phyloP scores from a whole-genome alignment of 2,329 filamentous ascomycete species.

The Botryotinia globosa region DNA sequence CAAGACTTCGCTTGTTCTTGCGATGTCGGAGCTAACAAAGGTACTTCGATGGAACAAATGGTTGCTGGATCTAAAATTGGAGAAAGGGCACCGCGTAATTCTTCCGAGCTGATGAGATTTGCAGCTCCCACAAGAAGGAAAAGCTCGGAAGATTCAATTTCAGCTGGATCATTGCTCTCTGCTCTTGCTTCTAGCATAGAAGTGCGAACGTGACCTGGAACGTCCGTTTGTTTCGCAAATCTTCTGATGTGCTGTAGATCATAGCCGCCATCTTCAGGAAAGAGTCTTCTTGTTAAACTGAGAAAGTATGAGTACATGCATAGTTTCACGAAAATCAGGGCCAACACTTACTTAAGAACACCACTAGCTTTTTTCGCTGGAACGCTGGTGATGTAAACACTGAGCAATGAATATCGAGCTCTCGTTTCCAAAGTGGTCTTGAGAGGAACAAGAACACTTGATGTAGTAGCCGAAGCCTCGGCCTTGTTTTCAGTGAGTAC shows the following conservation, averaged over 20 bases:
- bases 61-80: slow-evolving; percentile 49
- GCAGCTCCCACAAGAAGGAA: slow-evolving; percentile 52
- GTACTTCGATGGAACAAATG: slow-evolving; percentile 56
- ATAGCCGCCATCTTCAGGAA: slow-evolving; percentile 60
- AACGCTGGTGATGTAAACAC: slow-evolving; percentile 68
- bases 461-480: not conserved
- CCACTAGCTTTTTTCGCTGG: slow-evolving; percentile 70
- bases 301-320: slow-evolving; percentile 36
- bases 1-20: slow-evolving; percentile 71
- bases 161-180: slow-evolving; percentile 42
- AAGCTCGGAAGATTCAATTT: slow-evolving; percentile 42
- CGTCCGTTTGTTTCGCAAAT: slow-evolving; percentile 68
- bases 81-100: slow-evolving; percentile 50
- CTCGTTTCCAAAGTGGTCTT: slow-evolving; percentile 63
- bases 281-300: slow-evolving; percentile 55
- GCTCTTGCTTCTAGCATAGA: slow-evolving; percentile 52
- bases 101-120: slow-evolving; percentile 50
- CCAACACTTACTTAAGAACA: slow-evolving; percentile 62
- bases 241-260: slow-evolving; percentile 70
- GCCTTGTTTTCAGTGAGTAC: not conserved
- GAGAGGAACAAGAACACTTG: slow-evolving; percentile 51
- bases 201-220: slow-evolving; percentile 63
- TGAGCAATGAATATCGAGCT: slow-evolving; percentile 56
- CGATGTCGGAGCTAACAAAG: slow-evolving; percentile 70
- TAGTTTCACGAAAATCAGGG: slow-evolving; percentile 9